Conservation (phyloP, 106 monocot species). For the Agapanthus africanus region DNA sequence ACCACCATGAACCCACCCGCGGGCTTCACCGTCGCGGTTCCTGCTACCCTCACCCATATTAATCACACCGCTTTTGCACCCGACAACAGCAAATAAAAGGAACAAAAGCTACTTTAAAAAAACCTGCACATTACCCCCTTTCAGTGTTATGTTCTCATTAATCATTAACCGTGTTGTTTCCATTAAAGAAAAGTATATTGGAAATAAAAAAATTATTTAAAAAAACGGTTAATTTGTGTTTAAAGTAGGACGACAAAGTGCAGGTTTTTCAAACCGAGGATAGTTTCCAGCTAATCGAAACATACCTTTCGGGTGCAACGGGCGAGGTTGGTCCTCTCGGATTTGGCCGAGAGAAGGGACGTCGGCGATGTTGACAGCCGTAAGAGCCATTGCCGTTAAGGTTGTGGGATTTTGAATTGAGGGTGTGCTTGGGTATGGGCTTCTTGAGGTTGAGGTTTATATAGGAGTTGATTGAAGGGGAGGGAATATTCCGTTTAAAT, state of each 20-base stretch:
- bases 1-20: conserved; percentile 48
- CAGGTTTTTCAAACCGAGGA: too few species aligned
- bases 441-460: not conserved
- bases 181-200: too few species aligned
- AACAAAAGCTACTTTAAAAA: not conserved
- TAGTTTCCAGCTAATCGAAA: too few species aligned
- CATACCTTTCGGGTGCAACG: not conserved
- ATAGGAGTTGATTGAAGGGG: not conserved
- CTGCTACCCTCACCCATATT: not conserved
- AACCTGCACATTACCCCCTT: too few species aligned
- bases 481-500: not conserved
- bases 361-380: conserved; percentile 39
- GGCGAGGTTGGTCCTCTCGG: conserved; percentile 12
- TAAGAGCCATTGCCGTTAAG: conserved; percentile 22
- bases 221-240: too few species aligned
- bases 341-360: conserved; percentile 37
- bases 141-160: too few species aligned
- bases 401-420: not conserved
- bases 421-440: not conserved
- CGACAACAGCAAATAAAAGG: too few species aligned
- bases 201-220: too few species aligned
- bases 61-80: not conserved
- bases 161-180: too few species aligned
- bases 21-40: not conserved
- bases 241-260: too few species aligned